phyloP scores from a whole-genome alignment of 2,329 filamentous ascomycete species.

The Apiospora hydei region DNA sequence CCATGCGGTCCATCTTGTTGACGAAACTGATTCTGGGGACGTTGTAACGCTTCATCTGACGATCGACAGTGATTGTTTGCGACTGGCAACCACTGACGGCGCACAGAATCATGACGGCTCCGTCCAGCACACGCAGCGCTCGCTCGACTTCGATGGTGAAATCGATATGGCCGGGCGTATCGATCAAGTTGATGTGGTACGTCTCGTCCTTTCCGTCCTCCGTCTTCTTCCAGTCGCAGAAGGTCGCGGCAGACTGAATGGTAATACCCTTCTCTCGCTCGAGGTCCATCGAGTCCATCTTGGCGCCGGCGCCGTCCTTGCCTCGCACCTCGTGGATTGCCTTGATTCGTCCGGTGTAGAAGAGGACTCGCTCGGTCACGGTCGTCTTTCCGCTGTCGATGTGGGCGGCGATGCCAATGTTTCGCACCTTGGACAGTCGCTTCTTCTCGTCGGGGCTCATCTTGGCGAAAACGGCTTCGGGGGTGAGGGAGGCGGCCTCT shows the following conservation, averaged over 20 bases:
- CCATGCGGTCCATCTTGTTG: conserved; percentile 99
- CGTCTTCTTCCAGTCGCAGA: conserved; percentile 94
- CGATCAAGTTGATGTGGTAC: conserved; percentile 98
- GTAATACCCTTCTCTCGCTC: conserved; percentile 99
- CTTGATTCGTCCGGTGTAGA: conserved; percentile 97
- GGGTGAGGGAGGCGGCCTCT: conserved; percentile 60
- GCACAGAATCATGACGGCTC: conserved; percentile 97
- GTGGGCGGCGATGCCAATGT: conserved; percentile 98
- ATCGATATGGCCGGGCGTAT: conserved; percentile 98
- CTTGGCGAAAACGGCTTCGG: conserved; percentile 74
- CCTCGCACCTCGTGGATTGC: conserved; percentile 96
- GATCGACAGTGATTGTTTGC: conserved; percentile 97
- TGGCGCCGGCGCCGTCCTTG: conserved; percentile 93
- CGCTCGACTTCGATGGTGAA: conserved; percentile 99
- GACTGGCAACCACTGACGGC: conserved; percentile 97
- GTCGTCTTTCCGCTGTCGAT: conserved; percentile 99
- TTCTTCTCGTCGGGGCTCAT: conserved; percentile 81
- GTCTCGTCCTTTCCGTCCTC: conserved; percentile 84
- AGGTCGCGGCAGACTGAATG: conserved; percentile 97
- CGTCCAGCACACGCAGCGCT: conserved; percentile 91
- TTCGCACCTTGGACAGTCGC: conserved; percentile 82
- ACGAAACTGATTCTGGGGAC: conserved; percentile 94
- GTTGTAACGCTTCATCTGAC: conserved; percentile 98
- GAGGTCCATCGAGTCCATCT: conserved; percentile 99
- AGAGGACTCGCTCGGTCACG: conserved; percentile 93